Base-by-base conservation (phyloP, 139 green algal genomes). In the Chlorella sp. region DNA sequence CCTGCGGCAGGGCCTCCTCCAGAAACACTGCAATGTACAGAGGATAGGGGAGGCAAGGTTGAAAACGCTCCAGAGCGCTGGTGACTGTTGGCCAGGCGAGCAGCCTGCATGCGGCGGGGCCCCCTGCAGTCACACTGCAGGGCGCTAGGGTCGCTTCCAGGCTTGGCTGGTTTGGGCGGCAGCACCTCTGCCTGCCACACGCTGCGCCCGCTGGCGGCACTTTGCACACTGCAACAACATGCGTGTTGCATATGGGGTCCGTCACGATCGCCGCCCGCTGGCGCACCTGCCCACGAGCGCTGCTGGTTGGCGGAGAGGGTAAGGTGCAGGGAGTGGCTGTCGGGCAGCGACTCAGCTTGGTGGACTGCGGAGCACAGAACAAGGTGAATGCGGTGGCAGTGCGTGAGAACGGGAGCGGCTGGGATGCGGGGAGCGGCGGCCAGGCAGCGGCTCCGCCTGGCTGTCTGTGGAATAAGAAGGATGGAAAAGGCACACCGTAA, bases 311-410 rank as follows among this genome's bases (percentile, higher is more conserved):
- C 87, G 0, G 91, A 95, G 41, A 97, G 58, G 28, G 94, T 97
- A 68, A 96, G 17, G 88, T 97, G 94, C 80, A 97, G 81, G 13
- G 92, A 96, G 88, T 93, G 86, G 56, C 60, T 70, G 54, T 90
- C 89, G 1, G 65, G 72, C 68, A 89, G 74, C 56, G 83, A 78
- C 67, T 87, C 51, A 32, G 88, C 90, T 75, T 91, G 78, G 76
- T 91, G 87, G 20, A 94, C 90, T 70, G 82, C n/a, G n/a, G n/a
- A n/a, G n/a, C 70, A 76, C 22, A 34, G 6, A 14, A 26, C 13
- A 68, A 34, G 60, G 58, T 30, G 36, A 9, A n/a, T 4, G 36
- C n/a, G 28, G 38, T 34, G 6, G 16, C 11, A 14, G 36, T 30
- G 46, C 17, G 30, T 14, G 58, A 7, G 9, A 30, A 30, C 22